Evolutionary conservation across 2,329 filamentous ascomycete species (phyloP).

Genomic region (Dryadomyces quercivorus): DNA sequence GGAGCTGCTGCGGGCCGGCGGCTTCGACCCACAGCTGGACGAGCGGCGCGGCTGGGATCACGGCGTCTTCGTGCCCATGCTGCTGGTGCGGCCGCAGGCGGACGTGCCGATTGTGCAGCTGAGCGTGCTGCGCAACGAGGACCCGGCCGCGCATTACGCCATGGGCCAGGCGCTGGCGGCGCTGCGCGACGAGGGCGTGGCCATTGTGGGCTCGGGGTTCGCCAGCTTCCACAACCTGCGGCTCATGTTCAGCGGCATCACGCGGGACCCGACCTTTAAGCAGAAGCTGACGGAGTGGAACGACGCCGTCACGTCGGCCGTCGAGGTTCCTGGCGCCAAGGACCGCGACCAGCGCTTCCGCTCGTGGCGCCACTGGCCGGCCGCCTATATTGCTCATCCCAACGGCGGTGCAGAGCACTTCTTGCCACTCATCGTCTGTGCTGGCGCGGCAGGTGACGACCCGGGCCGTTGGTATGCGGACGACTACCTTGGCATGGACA

Average conservation of each 20-base stretch:
- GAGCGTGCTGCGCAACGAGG: slow-evolving; percentile 39
- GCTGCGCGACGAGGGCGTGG: slow-evolving; percentile 41
- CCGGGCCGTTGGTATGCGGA: slow-evolving; percentile 33
- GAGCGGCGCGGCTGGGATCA: slow-evolving; percentile 42
- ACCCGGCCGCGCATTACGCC: slow-evolving; percentile 32
- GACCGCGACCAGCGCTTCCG: slow-evolving; percentile 28
- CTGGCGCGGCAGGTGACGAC: slow-evolving; percentile 33
- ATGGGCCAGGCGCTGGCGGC: slow-evolving; percentile 39
- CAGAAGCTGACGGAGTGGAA: slow-evolving; percentile 30
- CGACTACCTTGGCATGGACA: slow-evolving; percentile 33
- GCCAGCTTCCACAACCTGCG: slow-evolving; percentile 44
- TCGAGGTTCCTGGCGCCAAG: slow-evolving; percentile 19
- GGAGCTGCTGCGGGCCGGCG: slow-evolving; percentile 31
- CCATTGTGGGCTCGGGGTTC: slow-evolving; percentile 48
- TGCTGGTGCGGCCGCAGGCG: slow-evolving; percentile 39
- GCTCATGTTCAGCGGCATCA: slow-evolving; percentile 26
- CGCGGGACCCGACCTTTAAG: slow-evolving; percentile 14
- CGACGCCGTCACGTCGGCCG: slow-evolving; percentile 27
- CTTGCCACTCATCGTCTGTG: slow-evolving; percentile 44
- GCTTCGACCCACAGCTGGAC: slow-evolving; percentile 29
- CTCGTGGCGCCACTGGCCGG: slow-evolving; percentile 33
- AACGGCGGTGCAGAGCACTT: slow-evolving; percentile 43
- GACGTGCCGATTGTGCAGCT: slow-evolving; percentile 44
- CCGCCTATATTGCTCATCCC: slow-evolving; percentile 42
- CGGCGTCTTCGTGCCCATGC: slow-evolving; percentile 46